Evolutionary conservation across 345 rosid genomes (phyloP).

Genomic region (Eutrema heterophyllum): DNA sequence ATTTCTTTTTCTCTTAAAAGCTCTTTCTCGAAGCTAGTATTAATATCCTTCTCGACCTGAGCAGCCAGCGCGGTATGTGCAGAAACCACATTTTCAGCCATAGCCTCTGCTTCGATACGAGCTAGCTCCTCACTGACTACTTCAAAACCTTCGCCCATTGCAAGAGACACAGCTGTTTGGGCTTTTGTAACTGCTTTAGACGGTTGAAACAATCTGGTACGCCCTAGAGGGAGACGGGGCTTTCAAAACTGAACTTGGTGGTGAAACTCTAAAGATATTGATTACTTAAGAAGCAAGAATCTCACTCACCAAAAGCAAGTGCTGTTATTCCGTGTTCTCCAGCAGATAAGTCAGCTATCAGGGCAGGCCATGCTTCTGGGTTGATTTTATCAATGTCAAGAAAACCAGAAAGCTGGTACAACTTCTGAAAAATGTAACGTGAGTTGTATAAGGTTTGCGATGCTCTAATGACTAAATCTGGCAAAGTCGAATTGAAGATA

Average conservation of each 20-base stretch:
- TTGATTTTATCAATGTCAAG: constrained; percentile 74
- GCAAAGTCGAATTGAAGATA: not conserved
- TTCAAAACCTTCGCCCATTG: constrained; percentile 77
- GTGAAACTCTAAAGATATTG: constrained; percentile 7
- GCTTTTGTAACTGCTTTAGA: constrained; percentile 92
- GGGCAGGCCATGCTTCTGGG: constrained; percentile 92
- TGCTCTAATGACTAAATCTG: not conserved
- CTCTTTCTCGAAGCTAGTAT: constrained; percentile 71
- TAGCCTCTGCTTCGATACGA: constrained; percentile 84
- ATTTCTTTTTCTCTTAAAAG: constrained; percentile 64
- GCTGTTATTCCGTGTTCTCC: constrained; percentile 87
- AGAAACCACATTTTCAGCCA: constrained; percentile 87
- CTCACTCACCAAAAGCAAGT: constrained; percentile 79
- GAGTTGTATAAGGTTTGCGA: constrained; percentile 2
- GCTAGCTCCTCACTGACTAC: constrained; percentile 80
- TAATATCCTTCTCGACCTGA: constrained; percentile 76
- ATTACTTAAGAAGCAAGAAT: constrained; percentile 20
- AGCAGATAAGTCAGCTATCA: constrained; percentile 74
- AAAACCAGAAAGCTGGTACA: constrained; percentile 74
- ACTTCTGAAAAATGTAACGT: constrained; percentile 36
- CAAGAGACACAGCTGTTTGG: constrained; percentile 91
- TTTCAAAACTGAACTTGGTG: not conserved
- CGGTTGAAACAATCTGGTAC: constrained; percentile 88
- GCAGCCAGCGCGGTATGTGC: constrained; percentile 71
- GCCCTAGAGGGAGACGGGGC: constrained; percentile 40